Evolutionary conservation across 768 basidiomycete genomes (phyloP).

Genomic region (Megacollybia marginata): DNA sequence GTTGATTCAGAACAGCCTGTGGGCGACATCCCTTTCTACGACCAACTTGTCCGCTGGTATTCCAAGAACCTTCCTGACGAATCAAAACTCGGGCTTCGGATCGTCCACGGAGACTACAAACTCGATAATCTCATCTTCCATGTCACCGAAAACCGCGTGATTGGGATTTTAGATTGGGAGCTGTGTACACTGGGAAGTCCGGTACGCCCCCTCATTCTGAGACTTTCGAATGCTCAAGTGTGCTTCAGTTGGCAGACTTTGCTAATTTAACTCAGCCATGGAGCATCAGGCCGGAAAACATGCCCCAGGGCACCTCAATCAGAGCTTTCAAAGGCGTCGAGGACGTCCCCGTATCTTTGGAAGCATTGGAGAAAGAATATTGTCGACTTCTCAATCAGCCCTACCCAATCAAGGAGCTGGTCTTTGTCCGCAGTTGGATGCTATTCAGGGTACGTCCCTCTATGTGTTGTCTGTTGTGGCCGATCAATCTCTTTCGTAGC

Average conservation of each 20-base stretch:
- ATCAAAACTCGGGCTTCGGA: slow-evolving; percentile 61
- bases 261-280: slow-evolving; percentile 87
- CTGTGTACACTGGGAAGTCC: slow-evolving; percentile 92
- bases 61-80: slow-evolving; percentile 69
- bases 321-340: slow-evolving; percentile 58
- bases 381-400: slow-evolving; percentile 55
- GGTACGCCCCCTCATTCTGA: slow-evolving; percentile 33
- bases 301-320: slow-evolving; percentile 27
- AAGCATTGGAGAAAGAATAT: slow-evolving; percentile 77
- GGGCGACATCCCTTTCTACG: slow-evolving; percentile 71
- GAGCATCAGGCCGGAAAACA: slow-evolving; percentile 41
- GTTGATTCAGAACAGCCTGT: slow-evolving; percentile 49
- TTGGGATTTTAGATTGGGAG: slow-evolving; percentile 97
- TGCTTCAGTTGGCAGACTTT: slow-evolving; percentile 69
- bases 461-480: not conserved
- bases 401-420: slow-evolving; percentile 75
- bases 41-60: slow-evolving; percentile 75
- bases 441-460: slow-evolving; percentile 56
- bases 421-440: slow-evolving; percentile 83
- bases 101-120: slow-evolving; percentile 98
- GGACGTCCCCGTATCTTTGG: slow-evolving; percentile 55
- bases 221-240: not conserved
- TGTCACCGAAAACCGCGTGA: slow-evolving; percentile 82
- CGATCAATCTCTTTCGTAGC: slow-evolving; percentile 26
- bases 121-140: slow-evolving; percentile 97